These are phyloP conservation scores for Fusarium paranaense DNA, from an alignment of 2,329 filamentous ascomycete species.

Conservation along the genomic window DNA sequence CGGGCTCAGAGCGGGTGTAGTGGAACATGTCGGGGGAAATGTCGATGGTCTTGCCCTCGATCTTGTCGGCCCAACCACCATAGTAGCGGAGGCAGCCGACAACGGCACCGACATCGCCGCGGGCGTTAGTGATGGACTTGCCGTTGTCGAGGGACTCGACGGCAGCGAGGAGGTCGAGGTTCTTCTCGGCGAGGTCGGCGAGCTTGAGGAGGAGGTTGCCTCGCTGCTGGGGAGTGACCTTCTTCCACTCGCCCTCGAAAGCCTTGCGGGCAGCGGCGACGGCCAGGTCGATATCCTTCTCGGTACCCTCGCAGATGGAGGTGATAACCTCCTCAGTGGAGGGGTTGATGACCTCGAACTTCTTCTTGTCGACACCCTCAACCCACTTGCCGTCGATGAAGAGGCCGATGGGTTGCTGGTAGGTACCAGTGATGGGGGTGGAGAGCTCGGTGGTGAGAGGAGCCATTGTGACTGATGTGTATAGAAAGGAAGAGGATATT, in stretches of 20 bases:
- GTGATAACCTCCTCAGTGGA: conserved; percentile 85
- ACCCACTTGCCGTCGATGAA: conserved; percentile 97
- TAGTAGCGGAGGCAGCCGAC: conserved; percentile 78
- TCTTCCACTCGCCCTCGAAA: conserved; percentile 79
- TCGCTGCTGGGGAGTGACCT: conserved; percentile 76
- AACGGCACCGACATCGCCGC: conserved; percentile 77
- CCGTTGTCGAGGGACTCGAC: conserved; percentile 92
- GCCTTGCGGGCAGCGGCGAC: conserved; percentile 88
- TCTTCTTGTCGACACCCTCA: conserved; percentile 82
- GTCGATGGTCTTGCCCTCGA: conserved; percentile 87
- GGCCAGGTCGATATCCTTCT: conserved; percentile 86
- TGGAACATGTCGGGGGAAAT: conserved; percentile 82
- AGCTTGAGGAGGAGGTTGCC: conserved; percentile 79
- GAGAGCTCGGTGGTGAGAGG: conserved; percentile 69
- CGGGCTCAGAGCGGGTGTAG: conserved; percentile 82
- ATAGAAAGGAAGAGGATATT: conserved; percentile 23
- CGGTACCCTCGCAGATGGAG: conserved; percentile 85
- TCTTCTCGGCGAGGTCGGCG: conserved; percentile 83
- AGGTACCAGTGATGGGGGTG: conserved; percentile 73
- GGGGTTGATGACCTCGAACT: conserved; percentile 93
- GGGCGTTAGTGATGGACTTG: conserved; percentile 82
- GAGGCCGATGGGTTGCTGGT: conserved; percentile 70
- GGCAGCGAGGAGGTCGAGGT: conserved; percentile 79
- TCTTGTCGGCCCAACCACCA: conserved; percentile 92
- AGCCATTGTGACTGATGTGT: conserved; percentile 38